Percentiles rank a stretch among this genome's conserved stretches.
Evolutionary conservation across 331 rosid genomes (phyloP).

Genomic region (Quercus tomentella): DNA sequence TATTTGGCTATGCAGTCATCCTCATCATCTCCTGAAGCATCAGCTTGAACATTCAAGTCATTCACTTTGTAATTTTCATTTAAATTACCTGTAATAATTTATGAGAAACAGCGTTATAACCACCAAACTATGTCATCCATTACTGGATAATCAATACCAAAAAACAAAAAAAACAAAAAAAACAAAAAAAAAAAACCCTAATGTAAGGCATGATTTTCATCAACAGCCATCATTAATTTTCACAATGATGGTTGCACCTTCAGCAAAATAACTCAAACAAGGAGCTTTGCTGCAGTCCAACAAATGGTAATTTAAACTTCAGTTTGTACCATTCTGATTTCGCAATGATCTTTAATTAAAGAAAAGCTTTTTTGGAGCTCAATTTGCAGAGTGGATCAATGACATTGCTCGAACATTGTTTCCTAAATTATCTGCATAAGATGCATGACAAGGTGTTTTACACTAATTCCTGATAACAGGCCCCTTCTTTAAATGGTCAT

Average conservation of each 20-base stretch:
- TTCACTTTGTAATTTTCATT: conserved; percentile 61
- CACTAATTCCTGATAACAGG: not conserved
- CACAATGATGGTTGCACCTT: not conserved
- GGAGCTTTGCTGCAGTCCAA: not conserved
- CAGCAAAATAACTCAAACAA: not conserved
- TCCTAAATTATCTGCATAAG: not conserved
- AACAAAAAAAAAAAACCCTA: not conserved
- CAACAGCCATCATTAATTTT: not conserved
- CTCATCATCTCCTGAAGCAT: conserved; percentile 52
- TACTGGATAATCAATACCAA: not conserved
- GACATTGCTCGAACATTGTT: not conserved
- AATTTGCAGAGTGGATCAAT: not conserved
- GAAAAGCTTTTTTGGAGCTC: not conserved
- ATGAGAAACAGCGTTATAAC: not conserved
- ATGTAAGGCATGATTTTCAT: not conserved
- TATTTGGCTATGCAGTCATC: conserved; percentile 13
- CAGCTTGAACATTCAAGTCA: conserved; percentile 92
- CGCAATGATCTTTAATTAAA: not conserved
- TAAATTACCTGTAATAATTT: conserved; percentile 45
- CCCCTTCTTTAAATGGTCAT: no score
- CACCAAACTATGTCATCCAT: not conserved
- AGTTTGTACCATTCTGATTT: not conserved
- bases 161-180: not conserved
- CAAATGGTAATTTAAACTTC: not conserved
- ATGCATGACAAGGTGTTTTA: not conserved